Percentiles rank a stretch among this genome's conserved stretches.
Conservation (phyloP, 208 protist species). For the Leishmania turanica region DNA sequence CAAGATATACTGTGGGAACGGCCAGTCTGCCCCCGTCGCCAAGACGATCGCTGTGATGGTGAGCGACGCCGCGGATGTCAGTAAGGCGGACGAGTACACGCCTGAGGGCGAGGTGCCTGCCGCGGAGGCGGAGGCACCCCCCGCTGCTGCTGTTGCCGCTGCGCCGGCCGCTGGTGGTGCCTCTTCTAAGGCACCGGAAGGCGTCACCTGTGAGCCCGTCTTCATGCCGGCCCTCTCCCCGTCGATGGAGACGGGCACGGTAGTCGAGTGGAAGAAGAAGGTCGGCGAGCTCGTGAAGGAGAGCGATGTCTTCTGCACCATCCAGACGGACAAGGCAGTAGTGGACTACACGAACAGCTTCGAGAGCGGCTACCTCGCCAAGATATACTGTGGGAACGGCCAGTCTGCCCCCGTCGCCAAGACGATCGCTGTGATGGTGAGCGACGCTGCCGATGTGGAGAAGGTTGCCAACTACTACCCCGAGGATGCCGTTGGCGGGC, state of each 20-base stretch:
- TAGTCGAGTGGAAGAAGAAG: constrained; percentile 93
- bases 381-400: constrained; percentile 92
- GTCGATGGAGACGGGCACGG: constrained; percentile 85
- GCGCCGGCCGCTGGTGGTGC: background rate
- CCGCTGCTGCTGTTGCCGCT: constrained; percentile 11
- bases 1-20: constrained; percentile 92
- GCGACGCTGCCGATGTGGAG: constrained; percentile 75
- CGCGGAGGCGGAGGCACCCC: background rate
- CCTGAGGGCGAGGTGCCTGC: constrained; percentile 12
- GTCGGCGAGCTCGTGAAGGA: constrained; percentile 92
- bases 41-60: constrained; percentile 91
- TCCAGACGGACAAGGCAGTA: constrained; percentile 98
- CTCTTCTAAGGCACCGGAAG: constrained; percentile 13
- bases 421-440: constrained; percentile 90
- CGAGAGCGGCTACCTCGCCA: constrained; percentile 94
- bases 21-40: constrained; percentile 74
- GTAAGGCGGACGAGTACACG: constrained; percentile 60
- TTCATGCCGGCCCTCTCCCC: constrained; percentile 92
- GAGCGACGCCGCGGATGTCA: constrained; percentile 81
- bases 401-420: constrained; percentile 73
- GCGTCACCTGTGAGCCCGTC: constrained; percentile 74
- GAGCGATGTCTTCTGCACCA: constrained; percentile 93
- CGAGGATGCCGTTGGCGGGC: constrained; percentile 35
- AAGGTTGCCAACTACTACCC: constrained; percentile 61
- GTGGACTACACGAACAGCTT: constrained; percentile 96